Base-by-base conservation (phyloP, 768 basidiomycete genomes). In the Naganishia onofrii region DNA sequence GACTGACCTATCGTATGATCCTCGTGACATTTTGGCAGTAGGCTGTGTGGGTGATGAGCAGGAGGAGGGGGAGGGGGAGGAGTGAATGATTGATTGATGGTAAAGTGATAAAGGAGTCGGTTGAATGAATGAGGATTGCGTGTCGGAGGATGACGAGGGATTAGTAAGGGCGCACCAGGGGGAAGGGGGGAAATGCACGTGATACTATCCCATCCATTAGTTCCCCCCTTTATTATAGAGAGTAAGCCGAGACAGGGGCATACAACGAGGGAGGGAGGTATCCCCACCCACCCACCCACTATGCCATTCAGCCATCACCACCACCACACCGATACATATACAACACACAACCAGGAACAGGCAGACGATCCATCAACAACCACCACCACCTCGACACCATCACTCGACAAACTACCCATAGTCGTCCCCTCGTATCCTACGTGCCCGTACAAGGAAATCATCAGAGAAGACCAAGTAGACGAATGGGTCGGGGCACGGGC, bases 21-120 rank as follows among this genome's bases (percentile, higher is more conserved):
- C 60, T 63, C 60, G 60, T 42, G 60, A 63, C 60, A 63, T 63
- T n/a, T n/a, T n/a, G n/a, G n/a, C n/a, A n/a, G n/a, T n/a, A n/a
- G n/a, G n/a, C n/a, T 42, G 17, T 63, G 60, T 36, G 23, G 29
- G 9, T 6, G 28, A 7, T n/a, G 17, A 32, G 32, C 23, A 32
- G 55, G 29, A 1, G 10, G 28, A 29, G 15, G 54, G 29, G 54
- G 4, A 9, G 2, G 19, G 29, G n/a, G n/a, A n/a, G n/a, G n/a
- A n/a, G n/a, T n/a, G n/a, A n/a, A n/a, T n/a, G n/a, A n/a, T n/a
- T n/a, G n/a, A n/a, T n/a, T n/a, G 21, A 55, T 55, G 29, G 19
- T 4, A 55, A 26, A 31, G 54, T 19, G 54, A 19, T 9, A 23
- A 3, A 36, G 21, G 31, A 21, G n/a, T n/a, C n/a, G n/a, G n/a